These are phyloP conservation scores for Lactarius akahatsu DNA, from an alignment of 768 basidiomycete genomes.

Conservation along the genomic window DNA sequence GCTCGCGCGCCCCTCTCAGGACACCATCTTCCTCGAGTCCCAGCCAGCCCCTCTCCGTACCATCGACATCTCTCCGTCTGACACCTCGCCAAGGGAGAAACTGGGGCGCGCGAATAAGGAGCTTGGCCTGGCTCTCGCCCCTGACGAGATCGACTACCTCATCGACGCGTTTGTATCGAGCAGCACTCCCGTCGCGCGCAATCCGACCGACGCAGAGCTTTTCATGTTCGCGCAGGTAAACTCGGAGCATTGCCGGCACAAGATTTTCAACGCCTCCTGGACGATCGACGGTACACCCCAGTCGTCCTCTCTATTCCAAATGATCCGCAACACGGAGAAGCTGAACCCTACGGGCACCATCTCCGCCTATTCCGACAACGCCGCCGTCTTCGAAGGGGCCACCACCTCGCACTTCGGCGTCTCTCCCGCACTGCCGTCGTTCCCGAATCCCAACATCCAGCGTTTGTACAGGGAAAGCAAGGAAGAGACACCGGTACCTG, in stretches of 20 bases:
- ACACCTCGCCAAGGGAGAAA: slow-evolving; percentile 52
- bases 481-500: slow-evolving; percentile 85
- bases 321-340: slow-evolving; percentile 96
- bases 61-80: slow-evolving; percentile 54
- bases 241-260: slow-evolving; percentile 99
- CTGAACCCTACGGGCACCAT: slow-evolving; percentile 75
- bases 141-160: slow-evolving; percentile 88
- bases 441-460: slow-evolving; percentile 27
- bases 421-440: slow-evolving; percentile 32
- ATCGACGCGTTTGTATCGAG: slow-evolving; percentile 85
- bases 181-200: slow-evolving; percentile 60
- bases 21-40: slow-evolving; percentile 57
- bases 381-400: slow-evolving; percentile 87
- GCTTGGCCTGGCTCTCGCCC: slow-evolving; percentile 86
- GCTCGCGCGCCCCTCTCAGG: slow-evolving; percentile 55
- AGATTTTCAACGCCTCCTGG: slow-evolving; percentile 99
- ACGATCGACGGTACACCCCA: slow-evolving; percentile 69
- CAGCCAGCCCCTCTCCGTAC: slow-evolving; percentile 66
- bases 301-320: slow-evolving; percentile 82
- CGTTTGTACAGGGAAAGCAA: slow-evolving; percentile 52
- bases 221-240: slow-evolving; percentile 99
- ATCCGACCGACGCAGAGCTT: slow-evolving; percentile 95
- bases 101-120: slow-evolving; percentile 76
- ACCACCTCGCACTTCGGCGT: slow-evolving; percentile 72
- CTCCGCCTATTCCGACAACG: slow-evolving; percentile 97